Percentiles rank a stretch among this genome's conserved stretches.
Conservation (phyloP, 257 asterid genomes). For the Eustoma russellianum region DNA sequence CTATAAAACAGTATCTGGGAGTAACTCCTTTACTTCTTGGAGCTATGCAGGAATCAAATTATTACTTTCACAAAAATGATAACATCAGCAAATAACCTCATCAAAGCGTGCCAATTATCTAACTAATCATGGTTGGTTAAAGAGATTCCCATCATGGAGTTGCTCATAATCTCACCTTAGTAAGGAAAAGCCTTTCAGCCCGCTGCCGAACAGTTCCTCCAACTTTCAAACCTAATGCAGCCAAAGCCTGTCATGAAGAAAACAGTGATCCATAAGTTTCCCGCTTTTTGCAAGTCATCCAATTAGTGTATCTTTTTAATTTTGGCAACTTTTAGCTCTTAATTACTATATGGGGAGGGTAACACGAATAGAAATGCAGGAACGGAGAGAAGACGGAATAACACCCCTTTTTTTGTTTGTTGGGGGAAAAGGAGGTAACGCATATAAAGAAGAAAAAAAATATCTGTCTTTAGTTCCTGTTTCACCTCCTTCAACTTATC, state of each 20-base stretch:
- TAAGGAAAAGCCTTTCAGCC: constrained; percentile 87
- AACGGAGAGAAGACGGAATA: neutral
- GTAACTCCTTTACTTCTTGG: neutral
- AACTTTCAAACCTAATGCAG: constrained; percentile 81
- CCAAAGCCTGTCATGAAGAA: constrained; percentile 45
- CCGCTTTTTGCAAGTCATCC: neutral
- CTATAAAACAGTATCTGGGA: neutral
- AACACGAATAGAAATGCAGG: neutral
- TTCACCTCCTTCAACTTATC: constrained; percentile 86
- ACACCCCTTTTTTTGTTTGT: too few relatives aligned
- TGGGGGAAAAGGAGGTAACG: neutral
- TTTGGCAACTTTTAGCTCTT: neutral
- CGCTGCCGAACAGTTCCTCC: constrained; percentile 94
- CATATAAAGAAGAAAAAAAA: neutral
- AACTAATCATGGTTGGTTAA: neutral
- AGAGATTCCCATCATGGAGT: too few relatives aligned
- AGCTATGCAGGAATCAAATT: neutral
- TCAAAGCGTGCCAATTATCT: neutral
- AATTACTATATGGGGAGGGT: neutral
- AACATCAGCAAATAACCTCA: too few relatives aligned
- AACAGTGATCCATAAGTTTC: neutral
- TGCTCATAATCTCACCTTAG: constrained; percentile 40
- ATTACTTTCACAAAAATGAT: too few relatives aligned
- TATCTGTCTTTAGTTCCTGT: neutral
- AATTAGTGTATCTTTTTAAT: neutral